Base-by-base conservation (phyloP, 148 eudicot genomes). In the Spergularia bocconei region DNA sequence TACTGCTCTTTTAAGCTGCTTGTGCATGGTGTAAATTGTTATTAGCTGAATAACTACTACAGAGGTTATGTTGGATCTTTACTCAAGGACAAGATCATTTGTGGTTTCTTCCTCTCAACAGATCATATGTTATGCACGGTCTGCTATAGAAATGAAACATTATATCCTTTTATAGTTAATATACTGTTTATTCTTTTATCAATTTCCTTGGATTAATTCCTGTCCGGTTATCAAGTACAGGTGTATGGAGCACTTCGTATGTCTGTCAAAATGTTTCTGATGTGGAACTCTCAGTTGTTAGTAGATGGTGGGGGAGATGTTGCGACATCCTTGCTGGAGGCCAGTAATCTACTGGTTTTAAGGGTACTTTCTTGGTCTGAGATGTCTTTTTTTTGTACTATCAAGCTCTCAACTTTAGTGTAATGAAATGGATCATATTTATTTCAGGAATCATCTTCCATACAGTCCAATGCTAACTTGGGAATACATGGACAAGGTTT, bases 401-500 rank as follows among this genome's bases (percentile, higher is more conserved):
- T 64, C 56, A 70, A 50, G 6, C 55, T 17, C 63, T 39, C 57
- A 50, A 11, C n/a, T 19, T 80, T 13, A 41, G 44, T 52, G 38
- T 33, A 58, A 14, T 82, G 69, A 71, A 44, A 38, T 70, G 44
- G 15, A 72, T 63, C 74, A 59, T 77, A 70, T 63, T 12, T 75
- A 41, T 68, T 13, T n/a, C 90, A 96, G 99, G 98, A 86, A 76
- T 89, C 98, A 77, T 96, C 99, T 39, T 78, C 84, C 75, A 89
- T 96, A 76, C 89, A 82, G 76, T 92, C 99, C 48, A 92, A 89
- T 81, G 92, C 98, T 61, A 91, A 96, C 78, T 77, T 96, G 85
- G 99, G 99, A 85, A 85, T 96, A 82, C 91, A 91, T 84, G 99
- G 99, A 67, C 99, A 96, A 90, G 99, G 99, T 71, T 75, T 89